Conservation (phyloP, 1,284 basidiomycete genomes). For the Rhizoctonia solani region DNA sequence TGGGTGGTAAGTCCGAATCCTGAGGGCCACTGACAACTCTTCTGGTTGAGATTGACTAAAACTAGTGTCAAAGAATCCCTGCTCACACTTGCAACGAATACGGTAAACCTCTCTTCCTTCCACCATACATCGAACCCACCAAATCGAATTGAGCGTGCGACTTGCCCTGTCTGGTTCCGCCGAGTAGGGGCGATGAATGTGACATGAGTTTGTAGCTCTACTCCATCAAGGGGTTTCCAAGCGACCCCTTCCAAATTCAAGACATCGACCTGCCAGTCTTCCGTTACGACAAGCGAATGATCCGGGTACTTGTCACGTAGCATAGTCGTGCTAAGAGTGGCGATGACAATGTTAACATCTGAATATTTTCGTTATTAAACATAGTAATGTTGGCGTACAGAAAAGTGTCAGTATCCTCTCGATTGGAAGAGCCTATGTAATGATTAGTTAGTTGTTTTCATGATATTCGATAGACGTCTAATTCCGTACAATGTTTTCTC, state of each 20-base stretch:
- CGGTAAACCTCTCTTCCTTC: slow-evolving; percentile 56
- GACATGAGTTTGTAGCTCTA: slow-evolving; percentile 46
- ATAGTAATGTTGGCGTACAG: no score
- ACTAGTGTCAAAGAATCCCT: neutral
- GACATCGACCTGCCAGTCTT: slow-evolving; percentile 54
- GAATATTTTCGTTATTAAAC: no score
- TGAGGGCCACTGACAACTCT: slow-evolving; percentile 51
- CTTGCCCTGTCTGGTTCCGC: slow-evolving; percentile 53
- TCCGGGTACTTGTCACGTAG: slow-evolving; percentile 64
- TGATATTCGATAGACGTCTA: slow-evolving; percentile 16
- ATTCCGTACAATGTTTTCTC: slow-evolving; percentile 55
- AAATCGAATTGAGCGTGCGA: slow-evolving; percentile 57
- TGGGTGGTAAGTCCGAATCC: slow-evolving; percentile 48
- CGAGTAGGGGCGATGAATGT: slow-evolving; percentile 56
- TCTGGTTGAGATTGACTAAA: neutral
- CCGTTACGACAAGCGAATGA: slow-evolving; percentile 60
- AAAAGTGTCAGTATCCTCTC: slow-evolving; percentile 32
- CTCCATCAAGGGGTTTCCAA: slow-evolving; percentile 53
- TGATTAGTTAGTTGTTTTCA: slow-evolving; percentile 43
- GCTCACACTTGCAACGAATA: slow-evolving; percentile 53
- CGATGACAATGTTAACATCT: slow-evolving; percentile 44
- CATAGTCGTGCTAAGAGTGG: slow-evolving; percentile 46
- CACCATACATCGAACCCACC: slow-evolving; percentile 62
- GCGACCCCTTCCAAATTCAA: slow-evolving; percentile 57
- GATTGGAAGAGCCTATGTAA: slow-evolving; percentile 8